Evolutionary conservation across 345 rosid genomes (phyloP).

Genomic region (Viola odorata): DNA sequence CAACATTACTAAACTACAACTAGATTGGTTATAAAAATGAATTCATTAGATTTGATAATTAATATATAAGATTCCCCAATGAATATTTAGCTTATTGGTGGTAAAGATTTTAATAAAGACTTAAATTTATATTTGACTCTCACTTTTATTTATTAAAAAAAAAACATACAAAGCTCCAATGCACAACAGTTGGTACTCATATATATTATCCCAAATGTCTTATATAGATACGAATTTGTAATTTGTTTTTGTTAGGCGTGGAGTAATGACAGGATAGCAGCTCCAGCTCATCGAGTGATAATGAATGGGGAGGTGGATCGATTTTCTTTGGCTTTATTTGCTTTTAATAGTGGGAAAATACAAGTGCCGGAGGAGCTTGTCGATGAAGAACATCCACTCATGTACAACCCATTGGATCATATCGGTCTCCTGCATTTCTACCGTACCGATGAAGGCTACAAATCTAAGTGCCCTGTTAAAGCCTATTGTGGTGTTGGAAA

Average conservation of each 20-base stretch:
- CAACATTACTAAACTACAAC: no score
- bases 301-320: conserved; percentile 37
- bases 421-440: conserved; percentile 37
- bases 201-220: no score
- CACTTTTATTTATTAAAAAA: no score
- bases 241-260: conserved; percentile 33
- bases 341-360: conserved; percentile 35
- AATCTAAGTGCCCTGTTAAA: conserved; percentile 37
- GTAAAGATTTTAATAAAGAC: no score
- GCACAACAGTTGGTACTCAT: no score
- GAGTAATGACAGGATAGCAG: conserved; percentile 48
- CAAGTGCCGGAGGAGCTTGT: conserved; percentile 38
- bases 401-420: conserved; percentile 45
- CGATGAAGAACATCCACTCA: conserved; percentile 41
- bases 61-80: no score
- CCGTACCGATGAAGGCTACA: conserved; percentile 37
- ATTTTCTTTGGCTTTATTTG: conserved; percentile 41
- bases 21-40: no score
- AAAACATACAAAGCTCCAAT: no score
- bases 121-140: not conserved
- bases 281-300: conserved; percentile 45
- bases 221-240: no score
- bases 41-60: no score
- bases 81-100: no score
- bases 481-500: conserved; percentile 42